A percentile compares a stretch with the other conserved stretches of the same genome.
phyloP scores from a whole-genome alignment of 2,329 filamentous ascomycete genomes.

The Mycosphaerella sp. region DNA sequence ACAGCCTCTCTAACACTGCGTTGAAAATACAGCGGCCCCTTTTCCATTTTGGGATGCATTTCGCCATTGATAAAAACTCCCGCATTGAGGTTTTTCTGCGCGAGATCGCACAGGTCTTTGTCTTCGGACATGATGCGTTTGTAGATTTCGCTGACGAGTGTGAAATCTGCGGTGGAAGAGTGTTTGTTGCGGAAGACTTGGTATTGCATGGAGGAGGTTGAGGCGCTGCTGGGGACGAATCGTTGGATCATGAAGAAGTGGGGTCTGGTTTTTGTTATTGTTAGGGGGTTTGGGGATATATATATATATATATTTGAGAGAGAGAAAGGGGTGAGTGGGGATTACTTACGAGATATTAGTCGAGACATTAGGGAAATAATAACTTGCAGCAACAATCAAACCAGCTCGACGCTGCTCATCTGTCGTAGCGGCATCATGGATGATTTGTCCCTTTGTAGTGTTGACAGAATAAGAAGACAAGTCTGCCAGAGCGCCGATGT shows the following conservation, averaged over 20 bases:
- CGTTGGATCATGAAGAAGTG: conserved; percentile 60
- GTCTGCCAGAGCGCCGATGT: conserved; percentile 52
- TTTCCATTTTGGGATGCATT: conserved; percentile 55
- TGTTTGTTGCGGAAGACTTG: conserved; percentile 58
- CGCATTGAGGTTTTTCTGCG: conserved; percentile 55
- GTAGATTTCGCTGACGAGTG: conserved; percentile 53
- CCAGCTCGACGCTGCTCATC: conserved; percentile 46
- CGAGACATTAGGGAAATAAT: conserved; percentile 48
- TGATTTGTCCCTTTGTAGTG: conserved; percentile 45
- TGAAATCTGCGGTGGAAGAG: conserved; percentile 54
- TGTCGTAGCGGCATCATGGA: conserved; percentile 43
- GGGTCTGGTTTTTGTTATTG: conserved; percentile 43
- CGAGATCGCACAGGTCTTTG: conserved; percentile 54
- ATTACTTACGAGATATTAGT: conserved; percentile 45
- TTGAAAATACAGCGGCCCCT: conserved; percentile 52
- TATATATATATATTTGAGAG: too few species aligned
- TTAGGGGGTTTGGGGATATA: too few species aligned
- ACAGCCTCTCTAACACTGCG: conserved; percentile 41
- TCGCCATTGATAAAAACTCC: conserved; percentile 58
- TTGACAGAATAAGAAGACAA: conserved; percentile 51
- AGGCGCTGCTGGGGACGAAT: conserved; percentile 51
- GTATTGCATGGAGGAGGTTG: conserved; percentile 52
- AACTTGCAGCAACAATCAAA: conserved; percentile 43
- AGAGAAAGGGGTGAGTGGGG: neutral
- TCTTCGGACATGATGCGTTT: conserved; percentile 60